Percentiles rank a stretch among this genome's conserved stretches.
phyloP scores from a whole-genome alignment of 805 yeast species.

The Wickerhamomyces pijperi region DNA sequence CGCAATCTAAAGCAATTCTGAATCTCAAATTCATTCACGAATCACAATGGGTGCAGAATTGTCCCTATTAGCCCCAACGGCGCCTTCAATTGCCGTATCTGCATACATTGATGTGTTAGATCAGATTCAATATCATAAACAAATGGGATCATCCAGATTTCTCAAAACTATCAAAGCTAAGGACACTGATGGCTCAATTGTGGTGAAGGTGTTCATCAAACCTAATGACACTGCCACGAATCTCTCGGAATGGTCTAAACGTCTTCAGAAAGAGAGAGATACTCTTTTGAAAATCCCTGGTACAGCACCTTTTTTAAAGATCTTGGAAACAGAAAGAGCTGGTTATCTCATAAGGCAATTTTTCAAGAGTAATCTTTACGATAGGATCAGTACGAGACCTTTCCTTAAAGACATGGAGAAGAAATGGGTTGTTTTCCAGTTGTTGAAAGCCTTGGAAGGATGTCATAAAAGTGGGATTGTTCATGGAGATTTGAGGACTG shows the following conservation, averaged over 20 bases:
- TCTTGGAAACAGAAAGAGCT: slow-evolving; percentile 85
- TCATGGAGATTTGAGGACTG: slow-evolving; percentile 91
- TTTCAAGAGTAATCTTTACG: slow-evolving; percentile 73
- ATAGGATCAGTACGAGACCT: slow-evolving; percentile 78
- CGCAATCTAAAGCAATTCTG: no score
- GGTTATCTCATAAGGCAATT: slow-evolving; percentile 82
- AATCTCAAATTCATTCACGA: no score
- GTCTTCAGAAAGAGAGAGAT: slow-evolving; percentile 23
- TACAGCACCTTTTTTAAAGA: slow-evolving; percentile 57
- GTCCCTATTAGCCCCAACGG: slow-evolving; percentile 79
- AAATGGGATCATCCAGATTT: slow-evolving; percentile 72
- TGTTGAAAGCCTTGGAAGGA: slow-evolving; percentile 48
- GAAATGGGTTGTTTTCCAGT: slow-evolving; percentile 74
- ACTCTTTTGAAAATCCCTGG: slow-evolving; percentile 42
- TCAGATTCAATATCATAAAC: slow-evolving; percentile 62
- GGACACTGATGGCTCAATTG: slow-evolving; percentile 60
- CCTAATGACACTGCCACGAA: slow-evolving; percentile 31
- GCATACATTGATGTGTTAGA: slow-evolving; percentile 79
- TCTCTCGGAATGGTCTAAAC: slow-evolving; percentile 12
- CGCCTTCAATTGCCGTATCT: slow-evolving; percentile 84
- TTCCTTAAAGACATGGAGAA: slow-evolving; percentile 75
- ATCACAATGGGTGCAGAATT: slow-evolving; percentile 71
- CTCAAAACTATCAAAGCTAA: slow-evolving; percentile 76
- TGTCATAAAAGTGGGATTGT: slow-evolving; percentile 52
- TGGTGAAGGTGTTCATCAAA: slow-evolving; percentile 76